These are phyloP conservation scores for Penicillium manginii DNA, from an alignment of 495 filamentous ascomycete species.

Conservation along the genomic window DNA sequence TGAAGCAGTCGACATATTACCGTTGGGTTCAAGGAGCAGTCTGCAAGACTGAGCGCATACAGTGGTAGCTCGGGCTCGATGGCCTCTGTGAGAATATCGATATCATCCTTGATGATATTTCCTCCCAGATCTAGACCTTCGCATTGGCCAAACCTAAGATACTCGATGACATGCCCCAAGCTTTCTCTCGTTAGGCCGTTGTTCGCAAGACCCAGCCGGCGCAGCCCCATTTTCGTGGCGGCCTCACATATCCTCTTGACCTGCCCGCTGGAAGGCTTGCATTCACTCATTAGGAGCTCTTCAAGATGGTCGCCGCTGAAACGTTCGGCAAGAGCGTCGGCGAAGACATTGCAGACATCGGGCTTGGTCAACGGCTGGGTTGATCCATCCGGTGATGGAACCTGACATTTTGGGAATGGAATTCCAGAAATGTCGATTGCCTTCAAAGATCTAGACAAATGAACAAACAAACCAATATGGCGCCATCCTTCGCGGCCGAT, in stretches of 20 bases:
- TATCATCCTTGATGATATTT: conserved; percentile 74
- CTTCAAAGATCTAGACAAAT: conserved; percentile 85
- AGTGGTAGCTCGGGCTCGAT: conserved; percentile 66
- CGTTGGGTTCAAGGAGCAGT: conserved; percentile 76
- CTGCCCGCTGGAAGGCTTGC: conserved; percentile 68
- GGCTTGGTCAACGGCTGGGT: conserved; percentile 16
- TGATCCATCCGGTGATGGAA: conserved; percentile 23
- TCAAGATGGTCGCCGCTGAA: conserved; percentile 77
- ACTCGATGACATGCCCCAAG: conserved; percentile 73
- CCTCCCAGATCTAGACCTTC: conserved; percentile 93
- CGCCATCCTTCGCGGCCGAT: conserved; percentile 88
- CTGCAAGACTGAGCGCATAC: conserved; percentile 83
- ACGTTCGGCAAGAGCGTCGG: conserved; percentile 74
- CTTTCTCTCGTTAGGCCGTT: conserved; percentile 76
- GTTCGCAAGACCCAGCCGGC: conserved; percentile 78
- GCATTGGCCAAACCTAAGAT: conserved; percentile 72
- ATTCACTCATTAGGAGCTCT: conserved; percentile 81
- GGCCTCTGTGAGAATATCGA: conserved; percentile 67
- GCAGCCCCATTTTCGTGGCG: conserved; percentile 70
- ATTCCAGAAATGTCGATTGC: conserved; percentile 85
- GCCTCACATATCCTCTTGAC: conserved; percentile 77
- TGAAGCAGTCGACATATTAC: conserved; percentile 78
- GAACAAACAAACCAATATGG: conserved; percentile 85
- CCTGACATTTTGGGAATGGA: conserved; percentile 64
- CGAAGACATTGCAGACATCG: conserved; percentile 64